Evolutionary conservation across 345 rosid species (phyloP).

Genomic region (Eucalyptus dawsonii): DNA sequence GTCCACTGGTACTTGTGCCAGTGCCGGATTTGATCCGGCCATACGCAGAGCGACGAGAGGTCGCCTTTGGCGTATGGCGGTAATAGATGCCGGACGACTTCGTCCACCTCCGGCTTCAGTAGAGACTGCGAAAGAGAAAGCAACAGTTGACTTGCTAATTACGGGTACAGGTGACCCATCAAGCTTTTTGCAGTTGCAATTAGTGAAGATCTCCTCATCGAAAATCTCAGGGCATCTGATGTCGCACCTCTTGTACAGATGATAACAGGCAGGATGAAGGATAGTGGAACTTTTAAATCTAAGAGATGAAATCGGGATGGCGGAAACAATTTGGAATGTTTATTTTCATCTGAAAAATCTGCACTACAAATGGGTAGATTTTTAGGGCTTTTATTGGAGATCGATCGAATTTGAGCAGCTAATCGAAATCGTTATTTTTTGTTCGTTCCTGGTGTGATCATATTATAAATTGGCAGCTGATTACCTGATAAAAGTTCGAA

Average conservation of each 20-base stretch:
- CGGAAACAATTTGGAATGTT: background rate
- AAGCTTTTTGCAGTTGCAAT: background rate
- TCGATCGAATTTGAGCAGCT: background rate
- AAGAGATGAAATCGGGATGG: background rate
- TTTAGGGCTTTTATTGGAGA: background rate
- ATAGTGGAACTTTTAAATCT: background rate
- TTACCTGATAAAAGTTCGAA: background rate
- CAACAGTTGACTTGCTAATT: background rate
- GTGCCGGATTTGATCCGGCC: conserved; percentile 80
- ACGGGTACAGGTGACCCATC: background rate
- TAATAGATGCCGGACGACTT: conserved; percentile 40
- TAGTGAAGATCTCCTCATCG: background rate
- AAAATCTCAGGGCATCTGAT: background rate
- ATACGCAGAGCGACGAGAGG: conserved; percentile 44
- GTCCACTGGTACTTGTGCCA: conserved; percentile 69
- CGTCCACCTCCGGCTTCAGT: conserved; percentile 59
- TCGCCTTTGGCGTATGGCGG: conserved; percentile 42
- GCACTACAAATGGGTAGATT: background rate
- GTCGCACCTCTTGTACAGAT: background rate
- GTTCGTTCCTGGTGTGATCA: background rate
- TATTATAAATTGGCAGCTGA: background rate
- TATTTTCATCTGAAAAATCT: background rate
- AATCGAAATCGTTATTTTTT: background rate
- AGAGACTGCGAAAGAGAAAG: conserved; percentile 28
- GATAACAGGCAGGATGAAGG: background rate